Evolutionary conservation across 1,284 basidiomycete species (phyloP), one percentile per base, ranked within the genome.

Genomic region (Marasmius tenuissimus): DNA sequence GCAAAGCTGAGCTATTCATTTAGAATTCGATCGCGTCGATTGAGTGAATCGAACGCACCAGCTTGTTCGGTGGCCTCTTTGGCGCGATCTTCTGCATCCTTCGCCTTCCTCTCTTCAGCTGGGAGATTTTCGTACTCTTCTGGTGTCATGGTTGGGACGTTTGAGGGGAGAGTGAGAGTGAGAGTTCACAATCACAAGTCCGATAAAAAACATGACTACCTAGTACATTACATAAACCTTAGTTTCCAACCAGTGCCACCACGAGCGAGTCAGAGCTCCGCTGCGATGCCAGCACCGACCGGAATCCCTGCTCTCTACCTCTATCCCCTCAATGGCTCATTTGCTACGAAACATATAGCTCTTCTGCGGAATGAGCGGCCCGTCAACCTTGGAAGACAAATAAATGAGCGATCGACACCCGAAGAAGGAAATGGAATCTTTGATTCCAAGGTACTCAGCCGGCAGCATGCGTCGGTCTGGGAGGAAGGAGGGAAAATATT

Each of bases 381-480:
- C 27, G 87, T 93, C 70, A 98, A 98, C 84, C 97, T 99, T 72
- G 97, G 97, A n/a, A 82, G 96, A 61, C 97, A 99, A 78, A 99
- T 96, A 27, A 98, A 97, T 75, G 91, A 91, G 65, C 98, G 98
- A 82, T 98, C 96, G 0, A 88, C 94, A 34, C 97, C 97, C 7
- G 93, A 91, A 16, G 95, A 97, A 70, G 84, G 92, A 70, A 99
- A 99, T 72, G 97, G 96, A 16, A 99, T 92, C 79, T 98, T 99
- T 73, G 97, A 99, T 80, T 93, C 91, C 58, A 98, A 99, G 75
- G 97, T 98, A 1, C 84, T 99, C 65, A 95, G 92, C 69, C 82
- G 97, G 64, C 93, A 94, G 78, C 97, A 99, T 74, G 97, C 97
- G 22, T 96, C 99, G 79, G 93, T 99, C 10, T 99, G 97, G 97